Base-by-base conservation (phyloP, 2,329 filamentous ascomycete genomes). In the Lanzia echinophila region DNA sequence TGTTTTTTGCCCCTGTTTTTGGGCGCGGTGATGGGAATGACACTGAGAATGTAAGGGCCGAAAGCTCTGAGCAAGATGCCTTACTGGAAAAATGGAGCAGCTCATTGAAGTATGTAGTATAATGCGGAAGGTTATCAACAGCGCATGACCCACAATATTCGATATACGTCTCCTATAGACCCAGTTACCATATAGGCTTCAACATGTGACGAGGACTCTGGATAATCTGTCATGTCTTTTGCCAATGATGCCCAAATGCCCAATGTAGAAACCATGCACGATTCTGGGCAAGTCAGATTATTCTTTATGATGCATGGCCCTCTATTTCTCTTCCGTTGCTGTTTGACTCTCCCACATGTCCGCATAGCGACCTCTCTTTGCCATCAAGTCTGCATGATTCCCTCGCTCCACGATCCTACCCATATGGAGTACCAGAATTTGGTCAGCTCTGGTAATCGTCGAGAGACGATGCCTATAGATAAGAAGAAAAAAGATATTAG, bases 401-500 rank as follows among this genome's bases (percentile, higher is more conserved):
- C 89, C 89, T 47, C 79, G 78, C 70, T 95, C 89, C 12, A 82
- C 79, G 46, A 95, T 84, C 39, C 78, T 75, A 15, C 89, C 89
- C 55, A 84, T 79, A 56, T 88, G 82, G 11, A 95, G 74, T 7
- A 94, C 88, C 44, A 94, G 75, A 56, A 95, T 95, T 63, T 90
- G 86, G 67, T 95, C 87, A 2, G 89, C 89, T 53, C 88, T 92
- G 89, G 86, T 90, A 61, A 95, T 91, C 1, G 90, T 95, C 33
- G 88, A 92, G 17, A 95, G 74, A 49, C 90, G 86, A 70, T 95
- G 90, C 13, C 32, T 34, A 34, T 34, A 34, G 13, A 34, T 7
- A 13, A 7, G 32, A 13, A 34, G 13, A 34, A 34, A 34, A 34
- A 7, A 34, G 32, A 13, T n/a, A 13, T 34, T 34, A 34, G 32